Evolutionary conservation across 2,329 filamentous ascomycete species (phyloP), one percentile per base, ranked within the genome.

Genomic region (Diaporthe sp.): DNA sequence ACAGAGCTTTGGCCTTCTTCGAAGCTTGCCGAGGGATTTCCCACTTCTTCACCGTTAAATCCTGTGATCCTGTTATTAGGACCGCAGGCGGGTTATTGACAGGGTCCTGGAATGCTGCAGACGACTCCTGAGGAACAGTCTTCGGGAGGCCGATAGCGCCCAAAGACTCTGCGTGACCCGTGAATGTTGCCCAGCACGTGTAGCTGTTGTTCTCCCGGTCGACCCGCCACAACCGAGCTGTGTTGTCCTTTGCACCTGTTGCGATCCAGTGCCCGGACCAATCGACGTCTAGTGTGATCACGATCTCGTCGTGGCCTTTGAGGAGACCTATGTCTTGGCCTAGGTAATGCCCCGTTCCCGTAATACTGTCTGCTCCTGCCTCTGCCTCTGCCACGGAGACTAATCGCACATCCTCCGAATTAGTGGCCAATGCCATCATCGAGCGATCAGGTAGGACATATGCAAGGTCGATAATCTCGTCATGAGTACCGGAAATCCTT

Each of bases 221-320:
- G 37, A 99, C 87, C 72, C 94, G 90, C 97, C 97, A 99, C 49
- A 99, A 86, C 78, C 94, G 92, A 25, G 96, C 97, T 3, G 94
- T 97, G 81, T 98, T 99, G 83, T 99, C 97, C 85, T 99, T 99
- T 31, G 97, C 95, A 72, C 96, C 97, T 1, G 97, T 98, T 17
- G 94, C 96, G 53, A 99, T 90, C 97, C 97, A 99, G 83, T 97
- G 93, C 0, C 97, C 97, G 13, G 97, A 98, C 95, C 95, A 98
- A 85, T 99, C 97, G 3, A 95, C 92, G 82, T 98, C 96, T 55
- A 99, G 87, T 75, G 95, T 96, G 79, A 99, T 98, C 76, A 99
- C 94, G 71, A 99, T 98, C 79, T 99, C 97, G 68, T 96, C 93
- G 80, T 99, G 97, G 1, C 97, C 97, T 81, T 94, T 95, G 2